Base-by-base conservation (phyloP, 169 alveolate species). In the Plasmodium vivax region DNA sequence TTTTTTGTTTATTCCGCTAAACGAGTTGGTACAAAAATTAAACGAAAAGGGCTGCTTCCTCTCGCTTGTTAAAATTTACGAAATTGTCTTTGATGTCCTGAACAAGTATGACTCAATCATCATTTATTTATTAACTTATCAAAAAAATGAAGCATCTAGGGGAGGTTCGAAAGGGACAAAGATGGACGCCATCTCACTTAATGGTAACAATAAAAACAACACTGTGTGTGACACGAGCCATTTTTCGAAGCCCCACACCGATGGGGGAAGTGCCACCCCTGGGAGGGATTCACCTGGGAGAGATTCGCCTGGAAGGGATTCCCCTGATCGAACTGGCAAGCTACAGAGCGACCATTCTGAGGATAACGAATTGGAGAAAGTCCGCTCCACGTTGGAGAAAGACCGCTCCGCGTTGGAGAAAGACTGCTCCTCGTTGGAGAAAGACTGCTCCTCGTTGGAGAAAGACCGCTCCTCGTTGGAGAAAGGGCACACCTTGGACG, bases 61-160 rank as follows among this genome's bases (percentile, higher is more conserved):
- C 8, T 90, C 94, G n/a, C 88, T 90, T 43, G 38, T 90, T 47
- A 90, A 90, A 90, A 80, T 90, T n/a, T 90, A 80, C 32, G 91
- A 90, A 90, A 80, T 90, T 71, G 73, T 71, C 74, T 62, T 90
- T 90, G 94, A 90, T 45, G 75, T 90, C 23, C 27, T 90, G 47
- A 90, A 90, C 16, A 90, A 80, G 23, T 90, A 90, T 62, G 91
- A 90, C 83, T 90, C 73, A 43, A 62, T 90, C 32, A 90, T 90
- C 23, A 90, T 68, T 38, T 80, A 80, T 80, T 81, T 90, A 80
- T 62, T 90, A 90, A 90, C 45, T 41, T 80, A 73, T 27, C 0
- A 43, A n/a, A 79, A 80, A 19, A 45, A 90, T 12, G 2, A 16
- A 19, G 23, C 23, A 41, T 68, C 79, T 19, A 32, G 73, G 1